Base-by-base conservation (phyloP, 495 filamentous ascomycete species). In the Aspergillus campestris region DNA sequence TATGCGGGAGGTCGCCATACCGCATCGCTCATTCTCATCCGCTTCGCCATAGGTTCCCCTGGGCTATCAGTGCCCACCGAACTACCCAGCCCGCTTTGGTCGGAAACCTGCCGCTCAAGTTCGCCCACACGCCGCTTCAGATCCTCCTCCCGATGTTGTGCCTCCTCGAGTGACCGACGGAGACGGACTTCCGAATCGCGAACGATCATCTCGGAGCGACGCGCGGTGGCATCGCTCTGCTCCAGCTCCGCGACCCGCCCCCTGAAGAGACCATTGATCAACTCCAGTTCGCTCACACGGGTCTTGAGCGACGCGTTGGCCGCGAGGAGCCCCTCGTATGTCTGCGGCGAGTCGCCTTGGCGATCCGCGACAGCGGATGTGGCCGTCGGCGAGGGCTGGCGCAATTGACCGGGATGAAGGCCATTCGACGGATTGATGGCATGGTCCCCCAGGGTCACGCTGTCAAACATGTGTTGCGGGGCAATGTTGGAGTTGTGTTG, bases 211-310 rank as follows among this genome's bases (percentile, higher is more conserved):
- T 83, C 77, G 33, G 74, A 72, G 51, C 80, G 66, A 53, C 82
- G 71, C 35, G 80, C 78, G 39, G 79, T 78, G 40, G 72, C 71
- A 57, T 91, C 86, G 51, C 83, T 84, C 49, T 83, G 77, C 49
- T 98, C 91, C 2, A 95, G 76, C 58, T 97, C 87, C 12, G 77
- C 76, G 34, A 97, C 84, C 18, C 90, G 81, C n/a, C 85, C 86
- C 29, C 86, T 75, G 70, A 94, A 97, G 24, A 98, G 74, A 52
- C 89, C 88, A 54, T 96, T 95, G 62, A 99, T 94, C 39, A 99
- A 78, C 59, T 99, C 92, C 14, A 99, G 74, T 61, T 99, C 92
- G 54, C 77, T 86, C 38, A 96, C 89, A 24, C 90, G 82, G 6
- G 89, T 96, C 70, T 89, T 92, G 31, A 96, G 69, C 34, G 78